Evolutionary conservation across 1,139 yeast species (phyloP).

Genomic region (Hemisphaericaspora xylanilytica): DNA sequence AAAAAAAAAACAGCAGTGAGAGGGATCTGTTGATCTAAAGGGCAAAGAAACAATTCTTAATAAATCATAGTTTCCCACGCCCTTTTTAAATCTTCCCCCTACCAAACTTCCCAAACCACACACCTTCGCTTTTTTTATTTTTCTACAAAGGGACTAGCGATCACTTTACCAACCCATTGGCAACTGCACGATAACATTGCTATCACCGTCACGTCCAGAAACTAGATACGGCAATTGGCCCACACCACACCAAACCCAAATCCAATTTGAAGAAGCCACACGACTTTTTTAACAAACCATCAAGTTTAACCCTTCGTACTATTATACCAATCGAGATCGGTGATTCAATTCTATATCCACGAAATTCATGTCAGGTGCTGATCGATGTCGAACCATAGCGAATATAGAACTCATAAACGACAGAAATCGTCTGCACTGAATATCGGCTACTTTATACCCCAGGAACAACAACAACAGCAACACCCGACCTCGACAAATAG

Average conservation of each 20-base stretch:
- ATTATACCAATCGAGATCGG: not conserved
- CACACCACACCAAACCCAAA: no score
- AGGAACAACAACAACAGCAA: conserved; percentile 6
- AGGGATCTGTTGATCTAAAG: not conserved
- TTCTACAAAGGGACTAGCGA: not conserved
- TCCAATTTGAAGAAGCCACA: not conserved
- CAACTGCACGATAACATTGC: not conserved
- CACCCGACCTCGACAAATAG: conserved; percentile 5
- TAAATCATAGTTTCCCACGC: not conserved
- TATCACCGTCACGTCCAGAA: not conserved
- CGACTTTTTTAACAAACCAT: not conserved
- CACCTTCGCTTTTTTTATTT: not conserved
- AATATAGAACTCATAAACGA: conserved; percentile 37
- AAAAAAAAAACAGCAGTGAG: not conserved
- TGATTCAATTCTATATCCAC: not conserved
- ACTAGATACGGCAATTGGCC: no score
- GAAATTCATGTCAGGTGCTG: not conserved
- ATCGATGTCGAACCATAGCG: conserved; percentile 21
- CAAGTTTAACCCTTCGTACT: not conserved
- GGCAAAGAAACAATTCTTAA: not conserved
- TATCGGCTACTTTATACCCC: conserved; percentile 24
- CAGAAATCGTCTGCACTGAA: conserved; percentile 43
- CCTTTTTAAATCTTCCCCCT: not conserved
- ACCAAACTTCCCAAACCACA: not conserved
- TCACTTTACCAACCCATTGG: not conserved